A percentile compares a stretch with the other conserved stretches of the same genome.
These are phyloP conservation scores for Candida rishiriensis DNA, from an alignment of 805 yeast genomes.

Conservation along the genomic window DNA sequence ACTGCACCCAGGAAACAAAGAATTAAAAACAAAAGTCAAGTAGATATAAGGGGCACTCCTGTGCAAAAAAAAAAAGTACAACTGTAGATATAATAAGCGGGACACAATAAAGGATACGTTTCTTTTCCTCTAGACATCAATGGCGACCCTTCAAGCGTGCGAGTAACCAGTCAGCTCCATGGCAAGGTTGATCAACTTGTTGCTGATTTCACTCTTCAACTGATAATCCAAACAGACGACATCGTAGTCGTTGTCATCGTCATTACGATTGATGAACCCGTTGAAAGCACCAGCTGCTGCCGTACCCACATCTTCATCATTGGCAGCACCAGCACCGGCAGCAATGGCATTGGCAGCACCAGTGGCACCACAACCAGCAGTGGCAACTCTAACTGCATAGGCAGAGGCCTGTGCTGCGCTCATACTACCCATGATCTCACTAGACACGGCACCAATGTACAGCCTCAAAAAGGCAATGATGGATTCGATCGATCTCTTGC, in stretches of 20 bases:
- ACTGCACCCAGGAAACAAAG: too few relatives aligned
- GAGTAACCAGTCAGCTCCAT: slow-evolving; percentile 28
- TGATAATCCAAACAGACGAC: slow-evolving; percentile 23
- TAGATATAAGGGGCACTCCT: too few relatives aligned
- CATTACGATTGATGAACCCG: background rate
- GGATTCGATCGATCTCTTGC: slow-evolving; percentile 18
- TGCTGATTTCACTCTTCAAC: slow-evolving; percentile 27
- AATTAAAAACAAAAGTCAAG: too few relatives aligned
- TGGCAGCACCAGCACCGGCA: too few relatives aligned
- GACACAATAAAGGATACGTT: background rate
- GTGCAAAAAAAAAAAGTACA: too few relatives aligned
- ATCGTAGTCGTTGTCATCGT: slow-evolving; percentile 15
- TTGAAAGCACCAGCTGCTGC: background rate
- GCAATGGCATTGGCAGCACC: too few relatives aligned
- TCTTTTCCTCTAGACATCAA: background rate
- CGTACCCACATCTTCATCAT: too few relatives aligned
- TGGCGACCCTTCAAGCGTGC: background rate
- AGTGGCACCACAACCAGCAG: background rate
- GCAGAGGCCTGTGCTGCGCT: background rate
- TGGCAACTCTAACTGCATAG: background rate
- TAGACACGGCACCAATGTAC: slow-evolving; percentile 18
- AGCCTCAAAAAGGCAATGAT: slow-evolving; percentile 20
- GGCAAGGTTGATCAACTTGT: slow-evolving; percentile 25
- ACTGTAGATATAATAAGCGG: too few relatives aligned
- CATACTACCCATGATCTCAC: background rate